A percentile compares a stretch with the other conserved stretches of the same genome.
phyloP scores from a whole-genome alignment of 2,329 filamentous ascomycete genomes.

The Tolypocladium paradoxum region DNA sequence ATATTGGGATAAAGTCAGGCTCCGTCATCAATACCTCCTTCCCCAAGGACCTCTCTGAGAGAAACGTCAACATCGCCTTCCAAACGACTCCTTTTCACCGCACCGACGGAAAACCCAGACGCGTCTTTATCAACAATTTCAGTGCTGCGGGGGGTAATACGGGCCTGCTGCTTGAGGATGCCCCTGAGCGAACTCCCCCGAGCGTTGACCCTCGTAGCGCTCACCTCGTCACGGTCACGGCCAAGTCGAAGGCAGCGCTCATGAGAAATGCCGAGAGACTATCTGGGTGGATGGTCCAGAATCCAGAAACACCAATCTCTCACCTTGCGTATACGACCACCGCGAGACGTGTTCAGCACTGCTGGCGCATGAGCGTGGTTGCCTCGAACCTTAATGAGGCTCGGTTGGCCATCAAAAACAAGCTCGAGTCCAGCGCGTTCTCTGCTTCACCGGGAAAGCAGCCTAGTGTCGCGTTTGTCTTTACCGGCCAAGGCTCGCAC shows the following conservation, averaged over 20 bases:
- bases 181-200: constrained; percentile 17
- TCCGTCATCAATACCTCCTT: constrained; percentile 46
- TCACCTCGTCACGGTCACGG: constrained; percentile 2
- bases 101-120: constrained; percentile 31
- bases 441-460: not conserved
- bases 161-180: constrained; percentile 50
- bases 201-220: not conserved
- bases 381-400: not conserved
- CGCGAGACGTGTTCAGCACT: not conserved
- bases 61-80: constrained; percentile 46
- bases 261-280: not conserved
- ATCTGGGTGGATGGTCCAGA: not conserved
- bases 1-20: constrained; percentile 49
- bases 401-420: not conserved
- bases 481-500: not conserved
- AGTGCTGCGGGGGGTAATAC: constrained; percentile 64
- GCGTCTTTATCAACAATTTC: constrained; percentile 56
- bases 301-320: not conserved
- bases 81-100: constrained; percentile 36
- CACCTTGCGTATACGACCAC: not conserved
- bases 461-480: not conserved
- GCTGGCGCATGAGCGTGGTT: not conserved
- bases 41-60: constrained; percentile 39
- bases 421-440: not conserved
- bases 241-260: constrained; percentile 1